Evolutionary conservation across 495 filamentous ascomycete species (phyloP).

Genomic region (Hapsidospora chrysogenum): DNA sequence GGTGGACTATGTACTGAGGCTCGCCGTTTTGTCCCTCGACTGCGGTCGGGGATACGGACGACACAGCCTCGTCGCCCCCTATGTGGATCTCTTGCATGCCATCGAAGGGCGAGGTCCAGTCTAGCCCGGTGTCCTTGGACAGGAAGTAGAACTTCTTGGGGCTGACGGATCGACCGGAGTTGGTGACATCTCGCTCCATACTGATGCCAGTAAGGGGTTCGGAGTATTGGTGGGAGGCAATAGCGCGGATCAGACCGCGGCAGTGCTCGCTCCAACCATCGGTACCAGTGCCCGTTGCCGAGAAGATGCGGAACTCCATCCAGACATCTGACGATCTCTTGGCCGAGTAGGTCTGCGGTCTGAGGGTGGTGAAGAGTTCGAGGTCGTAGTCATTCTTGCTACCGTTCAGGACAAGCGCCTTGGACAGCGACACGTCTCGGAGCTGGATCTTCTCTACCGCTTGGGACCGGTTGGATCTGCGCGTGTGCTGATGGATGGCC

Average conservation of each 20-base stretch:
- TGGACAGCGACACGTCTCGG: constrained; percentile 22
- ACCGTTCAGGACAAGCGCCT: constrained; percentile 27
- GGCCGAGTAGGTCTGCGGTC: constrained; percentile 19
- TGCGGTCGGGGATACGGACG: too few species aligned
- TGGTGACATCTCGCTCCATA: too few species aligned
- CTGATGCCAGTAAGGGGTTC: too few species aligned
- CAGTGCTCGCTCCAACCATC: constrained; percentile 24
- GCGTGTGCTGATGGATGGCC: constrained; percentile 8
- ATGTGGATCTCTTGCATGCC: too few species aligned
- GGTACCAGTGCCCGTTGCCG: constrained; percentile 12
- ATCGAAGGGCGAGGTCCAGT: too few species aligned
- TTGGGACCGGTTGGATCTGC: constrained; percentile 2
- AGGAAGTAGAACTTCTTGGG: too few species aligned
- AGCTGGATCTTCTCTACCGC: too few species aligned
- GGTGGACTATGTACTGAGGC: too few species aligned
- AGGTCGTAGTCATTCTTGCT: constrained; percentile 18
- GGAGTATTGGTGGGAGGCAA: too few species aligned
- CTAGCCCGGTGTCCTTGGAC: constrained; percentile 22
- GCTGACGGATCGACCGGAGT: too few species aligned
- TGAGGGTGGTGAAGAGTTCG: constrained; percentile 23
- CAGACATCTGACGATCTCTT: constrained; percentile 20
- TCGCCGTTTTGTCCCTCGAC: too few species aligned
- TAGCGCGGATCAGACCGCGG: constrained; percentile 9
- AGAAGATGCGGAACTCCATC: constrained; percentile 24
- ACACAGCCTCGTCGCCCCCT: too few species aligned